Percentiles rank a stretch among this genome's conserved stretches.
phyloP scores from a whole-genome alignment of 495 filamentous ascomycete genomes.

The Aspergillus heteromorphus region DNA sequence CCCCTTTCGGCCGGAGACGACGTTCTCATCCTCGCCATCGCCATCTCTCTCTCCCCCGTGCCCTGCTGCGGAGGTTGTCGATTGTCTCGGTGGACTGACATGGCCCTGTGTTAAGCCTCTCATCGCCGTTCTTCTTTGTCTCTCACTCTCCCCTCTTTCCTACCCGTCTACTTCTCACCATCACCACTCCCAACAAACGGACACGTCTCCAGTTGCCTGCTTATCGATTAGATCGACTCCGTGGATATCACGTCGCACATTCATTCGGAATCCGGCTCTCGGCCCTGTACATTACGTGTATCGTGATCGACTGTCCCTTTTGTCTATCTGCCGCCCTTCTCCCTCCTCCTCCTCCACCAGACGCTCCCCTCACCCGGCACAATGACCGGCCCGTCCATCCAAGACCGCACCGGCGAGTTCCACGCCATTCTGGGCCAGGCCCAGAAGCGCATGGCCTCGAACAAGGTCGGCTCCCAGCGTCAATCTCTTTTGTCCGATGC shows the following conservation, averaged over 20 bases:
- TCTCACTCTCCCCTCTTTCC: neutral
- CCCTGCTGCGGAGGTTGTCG: neutral
- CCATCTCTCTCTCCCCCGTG: neutral
- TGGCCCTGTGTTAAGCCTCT: neutral
- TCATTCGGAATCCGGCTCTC: constrained; percentile 1
- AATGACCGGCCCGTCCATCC: constrained; percentile 70
- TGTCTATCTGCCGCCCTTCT: neutral
- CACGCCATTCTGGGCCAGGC: constrained; percentile 79
- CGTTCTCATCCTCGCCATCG: neutral
- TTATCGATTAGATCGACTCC: constrained; percentile 25
- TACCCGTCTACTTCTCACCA: neutral
- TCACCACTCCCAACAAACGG: constrained; percentile 17
- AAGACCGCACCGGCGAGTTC: constrained; percentile 95
- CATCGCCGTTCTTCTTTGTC: neutral
- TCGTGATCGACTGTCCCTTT: neutral
- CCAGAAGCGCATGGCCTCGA: constrained; percentile 63
- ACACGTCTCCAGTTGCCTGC: constrained; percentile 24
- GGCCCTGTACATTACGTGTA: neutral
- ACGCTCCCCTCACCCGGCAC: constrained; percentile 9
- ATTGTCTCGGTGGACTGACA: neutral
- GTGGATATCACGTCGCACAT: neutral
- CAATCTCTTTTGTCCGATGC: constrained; percentile 74
- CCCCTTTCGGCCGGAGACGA: neutral
- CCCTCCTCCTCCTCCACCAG: neutral
- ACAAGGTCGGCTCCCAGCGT: constrained; percentile 69